Evolutionary conservation across 129 eudicot species (phyloP).

Genomic region (Artemisia annua): DNA sequence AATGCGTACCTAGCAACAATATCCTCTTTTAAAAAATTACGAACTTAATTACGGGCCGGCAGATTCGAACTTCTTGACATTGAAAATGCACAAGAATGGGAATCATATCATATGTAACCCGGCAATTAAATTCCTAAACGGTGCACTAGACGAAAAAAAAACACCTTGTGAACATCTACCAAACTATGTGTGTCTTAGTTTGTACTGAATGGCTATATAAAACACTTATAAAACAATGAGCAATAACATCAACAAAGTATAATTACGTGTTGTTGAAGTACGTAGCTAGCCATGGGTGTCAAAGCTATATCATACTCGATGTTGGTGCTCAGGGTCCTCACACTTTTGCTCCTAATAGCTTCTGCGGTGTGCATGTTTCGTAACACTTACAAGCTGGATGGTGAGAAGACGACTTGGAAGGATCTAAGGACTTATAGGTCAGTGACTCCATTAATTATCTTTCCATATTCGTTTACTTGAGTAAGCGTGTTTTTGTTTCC

Average conservation of each 20-base stretch:
- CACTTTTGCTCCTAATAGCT: slow-evolving; percentile 33
- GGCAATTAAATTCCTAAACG: slow-evolving; percentile 1
- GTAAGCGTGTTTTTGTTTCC: not conserved
- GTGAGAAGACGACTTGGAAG: slow-evolving; percentile 30
- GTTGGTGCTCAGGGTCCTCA: slow-evolving; percentile 38
- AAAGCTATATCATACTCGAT: slow-evolving; percentile 31
- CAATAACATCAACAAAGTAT: not conserved
- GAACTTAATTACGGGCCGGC: no score
- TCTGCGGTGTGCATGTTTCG: slow-evolving; percentile 38
- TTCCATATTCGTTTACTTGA: not conserved
- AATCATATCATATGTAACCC: not conserved
- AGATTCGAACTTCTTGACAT: no score
- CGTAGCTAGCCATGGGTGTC: slow-evolving; percentile 33
- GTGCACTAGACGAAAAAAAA: not conserved
- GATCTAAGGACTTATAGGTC: slow-evolving; percentile 49
- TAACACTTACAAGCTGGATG: slow-evolving; percentile 26
- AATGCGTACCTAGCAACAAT: no score
- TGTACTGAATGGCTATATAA: not conserved
- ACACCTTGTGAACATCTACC: slow-evolving; percentile 8
- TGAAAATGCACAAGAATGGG: no score
- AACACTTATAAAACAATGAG: not conserved
- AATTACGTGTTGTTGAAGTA: not conserved
- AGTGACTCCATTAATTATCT: not conserved
- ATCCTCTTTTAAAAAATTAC: no score
- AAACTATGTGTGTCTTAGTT: not conserved